These are phyloP conservation scores for Trichoderma gamsii DNA, from an alignment of 495 filamentous ascomycete genomes.

Conservation along the genomic window DNA sequence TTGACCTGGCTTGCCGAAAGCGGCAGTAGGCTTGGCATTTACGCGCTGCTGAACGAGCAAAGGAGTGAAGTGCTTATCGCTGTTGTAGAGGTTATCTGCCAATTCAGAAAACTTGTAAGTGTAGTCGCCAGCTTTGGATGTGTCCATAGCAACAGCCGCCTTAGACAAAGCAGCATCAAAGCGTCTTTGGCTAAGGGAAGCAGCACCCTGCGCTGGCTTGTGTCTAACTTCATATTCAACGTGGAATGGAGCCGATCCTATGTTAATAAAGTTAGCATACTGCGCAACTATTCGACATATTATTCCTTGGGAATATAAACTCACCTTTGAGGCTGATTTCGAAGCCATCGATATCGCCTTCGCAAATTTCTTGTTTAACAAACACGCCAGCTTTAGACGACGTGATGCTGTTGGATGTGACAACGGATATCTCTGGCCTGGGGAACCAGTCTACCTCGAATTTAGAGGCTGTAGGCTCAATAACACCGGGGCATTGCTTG, in stretches of 20 bases:
- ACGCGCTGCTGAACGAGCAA: constrained; percentile 76
- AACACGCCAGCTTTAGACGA: constrained; percentile 43
- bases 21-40: constrained; percentile 69
- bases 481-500: constrained; percentile 67
- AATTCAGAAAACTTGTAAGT: constrained; percentile 79
- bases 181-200: constrained; percentile 54
- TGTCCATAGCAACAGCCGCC: constrained; percentile 76
- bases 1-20: constrained; percentile 80
- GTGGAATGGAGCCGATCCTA: constrained; percentile 72
- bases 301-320: constrained; percentile 6
- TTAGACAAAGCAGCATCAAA: constrained; percentile 65
- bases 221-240: constrained; percentile 74
- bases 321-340: constrained; percentile 73
- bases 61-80: constrained; percentile 56
- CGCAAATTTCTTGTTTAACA: constrained; percentile 76
- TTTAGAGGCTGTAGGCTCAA: constrained; percentile 61
- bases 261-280: background rate
- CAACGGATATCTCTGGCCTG: constrained; percentile 63
- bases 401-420: constrained; percentile 54
- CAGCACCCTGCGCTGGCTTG: constrained; percentile 55
- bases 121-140: constrained; percentile 69
- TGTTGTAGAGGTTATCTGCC: constrained; percentile 76
- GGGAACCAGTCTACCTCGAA: constrained; percentile 83
- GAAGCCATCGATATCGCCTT: constrained; percentile 85
- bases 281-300: constrained; percentile 19